These are phyloP conservation scores for Pythium monospermum DNA, from an alignment of 352 stramenopile species.

Conservation along the genomic window DNA sequence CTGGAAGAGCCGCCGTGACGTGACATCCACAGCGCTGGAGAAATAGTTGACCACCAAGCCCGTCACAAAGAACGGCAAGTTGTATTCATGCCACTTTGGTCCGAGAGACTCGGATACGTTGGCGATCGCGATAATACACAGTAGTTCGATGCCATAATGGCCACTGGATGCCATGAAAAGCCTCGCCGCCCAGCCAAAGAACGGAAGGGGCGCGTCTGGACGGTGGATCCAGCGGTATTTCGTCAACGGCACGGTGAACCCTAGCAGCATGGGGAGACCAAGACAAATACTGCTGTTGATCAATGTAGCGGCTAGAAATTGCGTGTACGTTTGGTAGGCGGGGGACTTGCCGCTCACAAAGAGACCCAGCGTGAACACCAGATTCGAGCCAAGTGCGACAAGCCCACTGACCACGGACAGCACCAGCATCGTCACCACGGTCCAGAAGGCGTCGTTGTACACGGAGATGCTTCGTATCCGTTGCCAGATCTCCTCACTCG, in stretches of 20 bases:
- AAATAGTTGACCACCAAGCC: background rate
- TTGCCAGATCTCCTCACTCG: no score
- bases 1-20: background rate
- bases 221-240: background rate
- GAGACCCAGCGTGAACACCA: conserved; percentile 11
- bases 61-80: background rate
- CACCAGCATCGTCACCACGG: background rate
- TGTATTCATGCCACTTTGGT: background rate
- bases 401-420: conserved; percentile 9
- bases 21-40: background rate
- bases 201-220: background rate
- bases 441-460: conserved; percentile 5
- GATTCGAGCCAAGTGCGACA: background rate
- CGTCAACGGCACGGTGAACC: background rate
- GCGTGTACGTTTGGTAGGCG: conserved; percentile 1
- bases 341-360: conserved; percentile 5
- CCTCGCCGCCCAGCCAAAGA: conserved; percentile 6
- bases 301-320: conserved; percentile 12
- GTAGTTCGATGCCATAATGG: background rate
- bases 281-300: conserved; percentile 3
- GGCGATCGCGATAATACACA: conserved; percentile 1
- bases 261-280: background rate
- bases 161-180: background rate
- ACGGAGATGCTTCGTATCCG: no score
- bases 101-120: background rate